phyloP scores from a whole-genome alignment of 805 yeast species.

The Candida koratica region DNA sequence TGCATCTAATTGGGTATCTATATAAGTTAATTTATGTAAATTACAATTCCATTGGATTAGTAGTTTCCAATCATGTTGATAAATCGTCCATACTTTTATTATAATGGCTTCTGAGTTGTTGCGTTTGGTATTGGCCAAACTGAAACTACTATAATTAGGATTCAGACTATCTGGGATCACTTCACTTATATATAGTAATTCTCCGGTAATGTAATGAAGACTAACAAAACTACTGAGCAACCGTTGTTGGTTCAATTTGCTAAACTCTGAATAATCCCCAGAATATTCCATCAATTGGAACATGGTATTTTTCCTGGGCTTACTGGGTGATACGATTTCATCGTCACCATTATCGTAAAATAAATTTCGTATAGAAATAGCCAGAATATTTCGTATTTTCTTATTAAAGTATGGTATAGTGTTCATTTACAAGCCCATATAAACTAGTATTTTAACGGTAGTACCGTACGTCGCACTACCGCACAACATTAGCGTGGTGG shows the following conservation, averaged over 20 bases:
- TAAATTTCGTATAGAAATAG: slow-evolving; percentile 6
- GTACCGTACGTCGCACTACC: too few species aligned
- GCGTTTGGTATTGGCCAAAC: slow-evolving; percentile 19
- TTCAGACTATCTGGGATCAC: slow-evolving; percentile 17
- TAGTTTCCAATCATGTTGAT: slow-evolving; percentile 19
- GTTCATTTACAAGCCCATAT: too few species aligned
- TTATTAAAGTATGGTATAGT: slow-evolving; percentile 10
- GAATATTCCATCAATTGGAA: slow-evolving; percentile 5
- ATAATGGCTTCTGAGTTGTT: slow-evolving; percentile 12
- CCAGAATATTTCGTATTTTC: slow-evolving; percentile 13
- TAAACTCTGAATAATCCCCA: slow-evolving; percentile 9
- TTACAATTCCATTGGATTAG: slow-evolving; percentile 17
- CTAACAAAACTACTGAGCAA: slow-evolving; percentile 26
- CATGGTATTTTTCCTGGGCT: slow-evolving; percentile 5
- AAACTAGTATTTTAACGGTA: too few species aligned
- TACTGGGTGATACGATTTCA: not conserved
- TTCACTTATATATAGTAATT: slow-evolving; percentile 33
- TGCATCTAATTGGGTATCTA: slow-evolving; percentile 11
- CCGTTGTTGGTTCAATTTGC: slow-evolving; percentile 14
- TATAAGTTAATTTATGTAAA: slow-evolving; percentile 15
- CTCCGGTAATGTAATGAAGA: slow-evolving; percentile 18
- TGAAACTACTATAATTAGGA: slow-evolving; percentile 27
- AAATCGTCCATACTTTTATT: slow-evolving; percentile 17
- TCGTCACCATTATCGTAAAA: not conserved
- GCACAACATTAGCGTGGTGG: too few species aligned